A percentile compares a stretch with the other conserved stretches of the same genome.
Conservation (phyloP, 2,329 filamentous ascomycete genomes). For the Eutypa lata region DNA sequence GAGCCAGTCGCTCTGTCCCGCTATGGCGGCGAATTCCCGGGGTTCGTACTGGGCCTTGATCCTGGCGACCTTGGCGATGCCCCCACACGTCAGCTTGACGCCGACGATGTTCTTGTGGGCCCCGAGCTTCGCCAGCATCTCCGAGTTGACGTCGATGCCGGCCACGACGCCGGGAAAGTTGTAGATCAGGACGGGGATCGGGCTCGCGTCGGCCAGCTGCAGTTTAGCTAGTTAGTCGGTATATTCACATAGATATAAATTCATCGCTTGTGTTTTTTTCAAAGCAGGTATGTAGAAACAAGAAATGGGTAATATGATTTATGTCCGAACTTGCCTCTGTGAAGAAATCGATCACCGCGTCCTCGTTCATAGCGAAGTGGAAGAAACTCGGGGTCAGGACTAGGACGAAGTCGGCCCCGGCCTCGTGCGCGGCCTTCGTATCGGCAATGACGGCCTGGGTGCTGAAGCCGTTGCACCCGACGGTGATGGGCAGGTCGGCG, state of each 20-base stretch:
- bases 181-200: conserved; percentile 65
- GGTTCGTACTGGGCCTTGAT: conserved; percentile 32
- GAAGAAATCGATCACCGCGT: conserved; percentile 62
- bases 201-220: conserved; percentile 52
- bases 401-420: conserved; percentile 66
- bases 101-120: conserved; percentile 64
- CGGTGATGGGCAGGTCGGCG: conserved; percentile 58
- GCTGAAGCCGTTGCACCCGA: conserved; percentile 64
- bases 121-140: conserved; percentile 57
- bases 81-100: conserved; percentile 71
- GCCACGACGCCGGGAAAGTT: conserved; percentile 67
- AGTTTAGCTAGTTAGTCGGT: no score
- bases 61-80: conserved; percentile 68
- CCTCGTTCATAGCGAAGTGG: conserved; percentile 58
- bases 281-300: no score
- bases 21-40: conserved; percentile 33
- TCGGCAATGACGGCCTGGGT: conserved; percentile 65
- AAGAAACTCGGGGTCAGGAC: conserved; percentile 72
- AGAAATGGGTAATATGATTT: not conserved
- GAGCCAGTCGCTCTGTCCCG: conserved; percentile 42
- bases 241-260: no score
- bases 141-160: conserved; percentile 64
- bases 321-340: conserved; percentile 38
- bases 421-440: conserved; percentile 57
- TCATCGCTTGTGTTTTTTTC: no score